Evolutionary conservation across 2,329 filamentous ascomycete genomes (phyloP).

Genomic region (Ceratocystis colombiana): DNA sequence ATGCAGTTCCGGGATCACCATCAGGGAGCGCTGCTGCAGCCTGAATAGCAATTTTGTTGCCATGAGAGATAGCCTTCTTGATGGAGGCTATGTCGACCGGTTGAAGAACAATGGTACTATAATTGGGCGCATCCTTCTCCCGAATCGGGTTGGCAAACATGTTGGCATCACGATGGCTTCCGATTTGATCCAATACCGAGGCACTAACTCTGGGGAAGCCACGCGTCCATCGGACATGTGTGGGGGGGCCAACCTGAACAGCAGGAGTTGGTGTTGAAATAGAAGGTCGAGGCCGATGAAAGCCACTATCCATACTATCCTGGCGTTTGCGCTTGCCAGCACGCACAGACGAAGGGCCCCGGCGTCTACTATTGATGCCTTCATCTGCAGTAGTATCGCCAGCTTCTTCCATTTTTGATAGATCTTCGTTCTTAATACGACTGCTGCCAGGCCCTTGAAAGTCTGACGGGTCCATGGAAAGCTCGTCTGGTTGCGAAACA

Average conservation of each 20-base stretch:
- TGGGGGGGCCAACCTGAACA: slow-evolving; percentile 39
- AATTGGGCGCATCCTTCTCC: slow-evolving; percentile 65
- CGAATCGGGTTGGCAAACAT: slow-evolving; percentile 69
- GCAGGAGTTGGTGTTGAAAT: slow-evolving; percentile 35
- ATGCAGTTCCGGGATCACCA: slow-evolving; percentile 45
- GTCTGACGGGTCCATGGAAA: slow-evolving; percentile 37
- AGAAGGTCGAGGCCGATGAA: slow-evolving; percentile 33
- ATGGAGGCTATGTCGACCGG: slow-evolving; percentile 72
- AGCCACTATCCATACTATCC: slow-evolving; percentile 38
- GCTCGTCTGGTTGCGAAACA: slow-evolving; percentile 41
- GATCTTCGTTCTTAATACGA: slow-evolving; percentile 51
- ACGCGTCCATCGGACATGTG: slow-evolving; percentile 64
- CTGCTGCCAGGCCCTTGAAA: slow-evolving; percentile 28
- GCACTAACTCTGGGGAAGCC: slow-evolving; percentile 64
- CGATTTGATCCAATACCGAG: slow-evolving; percentile 65
- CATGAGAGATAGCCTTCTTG: slow-evolving; percentile 62
- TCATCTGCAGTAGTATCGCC: slow-evolving; percentile 49
- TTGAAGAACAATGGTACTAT: slow-evolving; percentile 61
- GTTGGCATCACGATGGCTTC: slow-evolving; percentile 65
- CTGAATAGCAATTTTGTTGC: slow-evolving; percentile 54
- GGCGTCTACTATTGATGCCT: slow-evolving; percentile 36
- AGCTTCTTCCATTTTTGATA: slow-evolving; percentile 46
- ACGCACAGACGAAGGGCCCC: slow-evolving; percentile 34
- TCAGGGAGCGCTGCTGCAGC: slow-evolving; percentile 51
- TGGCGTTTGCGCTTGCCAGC: slow-evolving; percentile 43